Base-by-base conservation (phyloP, 768 basidiomycete genomes). In the Termitomyces sp. region DNA sequence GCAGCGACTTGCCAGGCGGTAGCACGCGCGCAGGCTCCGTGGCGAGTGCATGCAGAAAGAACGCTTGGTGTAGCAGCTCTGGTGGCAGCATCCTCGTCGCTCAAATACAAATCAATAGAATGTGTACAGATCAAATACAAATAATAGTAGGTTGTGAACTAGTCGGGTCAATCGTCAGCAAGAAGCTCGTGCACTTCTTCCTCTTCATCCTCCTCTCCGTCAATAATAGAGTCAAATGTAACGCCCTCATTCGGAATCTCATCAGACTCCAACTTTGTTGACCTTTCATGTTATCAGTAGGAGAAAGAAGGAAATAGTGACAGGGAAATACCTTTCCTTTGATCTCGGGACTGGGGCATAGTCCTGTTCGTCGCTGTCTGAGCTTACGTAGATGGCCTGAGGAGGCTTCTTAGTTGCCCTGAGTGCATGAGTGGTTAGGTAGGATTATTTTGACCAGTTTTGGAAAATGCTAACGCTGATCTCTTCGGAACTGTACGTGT, bases 1-100 rank as follows among this genome's bases (percentile, higher is more conserved):
- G 70, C 4, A 90, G 72, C 0, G 88, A 88, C 69, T 91, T 91
- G 53, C 86, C 86, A 1, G 84, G 81, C 3, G 89, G 87, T n/a
- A 91, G 72, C 8, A 87, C 78, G 47, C 75, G 78, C 0, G 73
- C 65, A 6, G 87, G 82, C 44, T 89, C 81, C 3, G 80, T 86
- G 4, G 84, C 83, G 12, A 91, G 81, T n/a, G 82, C 62, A 66
- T 89, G 86, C 9, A 91, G 77, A 62, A 87, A 85, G 67, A 85
- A 86, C 0, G 81, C 76, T 58, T 87, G 77, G 61, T 88, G 75
- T 13, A 85, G 64, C 22, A 89, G 77, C 58, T 89, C 87, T 9
- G 72, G 42, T 2, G 87, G 85, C 1, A 88, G 65, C 66, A 64
- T 64, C 16, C 51, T n/a, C n/a, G n/a, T n/a, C 56, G 53, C 56